phyloP scores from a whole-genome alignment of 75 land plant species.

The Ceratopteris richardii region DNA sequence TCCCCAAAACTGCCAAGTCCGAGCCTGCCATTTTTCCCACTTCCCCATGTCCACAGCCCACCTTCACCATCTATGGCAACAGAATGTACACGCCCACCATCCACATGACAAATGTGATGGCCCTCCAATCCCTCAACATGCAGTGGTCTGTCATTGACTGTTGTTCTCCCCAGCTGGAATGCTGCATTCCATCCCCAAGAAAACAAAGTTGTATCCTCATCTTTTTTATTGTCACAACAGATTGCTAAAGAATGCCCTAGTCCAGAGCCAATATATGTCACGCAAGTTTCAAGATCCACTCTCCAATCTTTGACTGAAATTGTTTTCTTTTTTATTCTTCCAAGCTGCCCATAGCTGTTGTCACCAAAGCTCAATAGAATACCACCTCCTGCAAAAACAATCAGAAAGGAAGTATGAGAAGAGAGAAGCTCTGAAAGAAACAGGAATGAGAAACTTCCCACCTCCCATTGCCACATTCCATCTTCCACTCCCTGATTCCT shows the following conservation, averaged over 20 bases:
- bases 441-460: too few relatives aligned
- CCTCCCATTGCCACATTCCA: not conserved
- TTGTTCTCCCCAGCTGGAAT: slow-evolving; percentile 69
- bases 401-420: slow-evolving; percentile 3
- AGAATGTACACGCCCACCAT: slow-evolving; percentile 90
- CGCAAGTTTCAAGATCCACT: slow-evolving; percentile 3
- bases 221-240: slow-evolving; percentile 8
- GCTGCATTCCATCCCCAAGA: slow-evolving; percentile 94
- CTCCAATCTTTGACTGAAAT: slow-evolving; percentile 23
- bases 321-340: slow-evolving; percentile 36
- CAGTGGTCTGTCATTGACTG: slow-evolving; percentile 28
- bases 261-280: slow-evolving; percentile 51
- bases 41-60: slow-evolving; percentile 83
- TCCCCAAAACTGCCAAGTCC: slow-evolving; percentile 78
- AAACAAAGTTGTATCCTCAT: slow-evolving; percentile 13
- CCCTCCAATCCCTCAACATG: slow-evolving; percentile 42
- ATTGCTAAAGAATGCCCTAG: slow-evolving; percentile 85
- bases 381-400: slow-evolving; percentile 47
- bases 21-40: slow-evolving; percentile 87
- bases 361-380: slow-evolving; percentile 65
- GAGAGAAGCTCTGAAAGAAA: too few relatives aligned
- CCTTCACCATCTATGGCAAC: slow-evolving; percentile 55
- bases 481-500: not conserved
- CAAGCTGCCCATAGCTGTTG: slow-evolving; percentile 79
- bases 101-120: slow-evolving; percentile 30